Percentiles rank a stretch among this genome's conserved stretches.
Evolutionary conservation across 164 flowering plant species (phyloP).

Genomic region (Dillenia suffruticosa): DNA sequence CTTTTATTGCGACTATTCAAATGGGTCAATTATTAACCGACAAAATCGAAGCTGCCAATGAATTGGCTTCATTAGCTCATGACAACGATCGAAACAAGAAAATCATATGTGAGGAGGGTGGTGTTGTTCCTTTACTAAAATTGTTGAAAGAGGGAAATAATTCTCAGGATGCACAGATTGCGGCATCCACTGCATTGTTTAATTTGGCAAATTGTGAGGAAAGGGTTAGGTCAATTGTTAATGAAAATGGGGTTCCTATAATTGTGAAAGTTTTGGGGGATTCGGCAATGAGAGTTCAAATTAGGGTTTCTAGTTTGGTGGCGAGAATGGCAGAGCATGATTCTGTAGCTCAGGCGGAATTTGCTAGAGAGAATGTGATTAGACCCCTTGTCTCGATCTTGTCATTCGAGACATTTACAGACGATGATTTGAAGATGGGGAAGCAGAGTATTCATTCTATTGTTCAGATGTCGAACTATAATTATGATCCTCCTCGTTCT

Average conservation of each 20-base stretch:
- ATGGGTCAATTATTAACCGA: conserved; percentile 32
- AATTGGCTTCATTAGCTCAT: conserved; percentile 47
- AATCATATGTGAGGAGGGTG: conserved; percentile 75
- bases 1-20: conserved; percentile 58
- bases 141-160: conserved; percentile 41
- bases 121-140: conserved; percentile 56
- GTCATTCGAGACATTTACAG: conserved; percentile 36
- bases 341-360: conserved; percentile 46
- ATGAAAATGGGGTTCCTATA: conserved; percentile 36
- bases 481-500: conserved; percentile 16
- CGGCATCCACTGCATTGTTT: conserved; percentile 51
- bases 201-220: conserved; percentile 39
- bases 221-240: conserved; percentile 31
- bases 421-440: conserved; percentile 32
- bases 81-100: conserved; percentile 63
- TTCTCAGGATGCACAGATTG: conserved; percentile 57
- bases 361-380: conserved; percentile 58
- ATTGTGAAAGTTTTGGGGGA: conserved; percentile 48
- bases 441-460: conserved; percentile 54
- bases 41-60: conserved; percentile 63
- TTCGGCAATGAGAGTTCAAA: conserved; percentile 52
- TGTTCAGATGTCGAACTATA: conserved; percentile 34
- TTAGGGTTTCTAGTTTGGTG: conserved; percentile 48
- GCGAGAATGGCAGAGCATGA: conserved; percentile 56
- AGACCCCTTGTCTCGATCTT: conserved; percentile 53